Evolutionary conservation across 352 stramenopile genomes (phyloP).

Genomic region (Aphanomyces invadans): DNA sequence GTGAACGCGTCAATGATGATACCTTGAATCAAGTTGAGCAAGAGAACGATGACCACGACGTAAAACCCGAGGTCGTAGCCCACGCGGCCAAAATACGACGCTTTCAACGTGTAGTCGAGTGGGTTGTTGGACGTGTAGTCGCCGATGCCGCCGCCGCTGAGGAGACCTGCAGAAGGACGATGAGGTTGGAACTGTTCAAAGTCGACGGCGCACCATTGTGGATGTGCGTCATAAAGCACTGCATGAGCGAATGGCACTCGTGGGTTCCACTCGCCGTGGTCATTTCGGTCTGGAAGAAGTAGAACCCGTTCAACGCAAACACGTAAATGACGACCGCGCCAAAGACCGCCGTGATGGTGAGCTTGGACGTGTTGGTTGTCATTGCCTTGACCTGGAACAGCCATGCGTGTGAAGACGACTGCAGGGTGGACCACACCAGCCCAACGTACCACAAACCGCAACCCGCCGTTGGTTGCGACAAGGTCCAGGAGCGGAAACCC

Average conservation of each 20-base stretch:
- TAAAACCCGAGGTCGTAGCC: slow-evolving; percentile 19
- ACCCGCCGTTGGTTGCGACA: slow-evolving; percentile 5
- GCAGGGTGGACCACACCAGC: too few relatives aligned
- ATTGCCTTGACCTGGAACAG: slow-evolving; percentile 12
- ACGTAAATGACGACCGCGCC: slow-evolving; percentile 21
- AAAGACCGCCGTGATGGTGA: slow-evolving; percentile 19
- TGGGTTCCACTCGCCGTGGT: neutral
- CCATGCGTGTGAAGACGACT: too few relatives aligned
- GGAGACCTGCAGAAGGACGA: neutral
- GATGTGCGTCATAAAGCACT: slow-evolving; percentile 22
- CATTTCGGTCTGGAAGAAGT: slow-evolving; percentile 22
- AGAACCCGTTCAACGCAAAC: slow-evolving; percentile 16
- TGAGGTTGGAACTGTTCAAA: too few relatives aligned
- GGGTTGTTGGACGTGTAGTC: slow-evolving; percentile 15
- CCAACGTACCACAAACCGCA: slow-evolving; percentile 13
- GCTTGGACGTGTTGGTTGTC: slow-evolving; percentile 18
- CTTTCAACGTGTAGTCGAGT: slow-evolving; percentile 11
- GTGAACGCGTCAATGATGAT: slow-evolving; percentile 26
- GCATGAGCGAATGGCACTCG: slow-evolving; percentile 21
- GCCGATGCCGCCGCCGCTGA: slow-evolving; percentile 22
- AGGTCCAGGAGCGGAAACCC: slow-evolving; percentile 17
- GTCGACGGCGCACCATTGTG: too few relatives aligned
- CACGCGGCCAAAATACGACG: slow-evolving; percentile 20
- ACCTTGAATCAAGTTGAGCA: slow-evolving; percentile 24
- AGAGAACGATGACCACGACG: slow-evolving; percentile 16